Evolutionary conservation across 83 land plant genomes (phyloP).

Genomic region (Diphasiastrum complanatum): DNA sequence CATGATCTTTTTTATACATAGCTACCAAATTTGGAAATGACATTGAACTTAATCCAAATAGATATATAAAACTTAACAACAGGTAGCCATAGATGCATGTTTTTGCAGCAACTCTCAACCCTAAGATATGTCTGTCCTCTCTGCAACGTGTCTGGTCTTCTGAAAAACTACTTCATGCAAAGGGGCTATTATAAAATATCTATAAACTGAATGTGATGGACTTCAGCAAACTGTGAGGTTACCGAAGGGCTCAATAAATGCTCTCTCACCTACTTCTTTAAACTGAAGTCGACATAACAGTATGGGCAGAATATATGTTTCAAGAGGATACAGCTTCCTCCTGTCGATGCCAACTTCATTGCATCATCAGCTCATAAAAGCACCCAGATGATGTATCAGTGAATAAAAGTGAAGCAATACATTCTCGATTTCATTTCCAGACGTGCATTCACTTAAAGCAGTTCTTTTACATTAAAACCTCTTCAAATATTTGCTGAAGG

Average conservation of each 20-base stretch:
- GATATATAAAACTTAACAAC: not conserved
- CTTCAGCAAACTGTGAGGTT: not conserved
- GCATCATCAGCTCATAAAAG: no score
- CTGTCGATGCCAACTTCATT: no score
- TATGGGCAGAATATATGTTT: slow-evolving; percentile 35
- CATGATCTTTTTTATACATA: not conserved
- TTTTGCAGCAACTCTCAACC: not conserved
- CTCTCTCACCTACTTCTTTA: slow-evolving; percentile 27
- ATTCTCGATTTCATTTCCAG: not conserved
- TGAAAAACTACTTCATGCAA: not conserved
- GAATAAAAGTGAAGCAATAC: not conserved
- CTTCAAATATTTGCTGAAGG: slow-evolving; percentile 12
- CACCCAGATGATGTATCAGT: not conserved
- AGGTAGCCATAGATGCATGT: not conserved
- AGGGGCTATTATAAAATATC: not conserved
- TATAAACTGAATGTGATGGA: not conserved
- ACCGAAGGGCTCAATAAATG: not conserved
- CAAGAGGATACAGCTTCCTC: slow-evolving; percentile 41
- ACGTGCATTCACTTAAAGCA: not conserved
- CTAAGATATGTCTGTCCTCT: not conserved
- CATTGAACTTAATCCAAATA: not conserved
- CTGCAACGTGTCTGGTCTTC: not conserved
- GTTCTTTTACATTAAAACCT: not conserved
- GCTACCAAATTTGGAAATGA: not conserved
- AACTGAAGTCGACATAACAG: slow-evolving; percentile 32